These are phyloP conservation scores for Nemania sp. DNA, from an alignment of 2,329 filamentous ascomycete genomes.

Conservation along the genomic window DNA sequence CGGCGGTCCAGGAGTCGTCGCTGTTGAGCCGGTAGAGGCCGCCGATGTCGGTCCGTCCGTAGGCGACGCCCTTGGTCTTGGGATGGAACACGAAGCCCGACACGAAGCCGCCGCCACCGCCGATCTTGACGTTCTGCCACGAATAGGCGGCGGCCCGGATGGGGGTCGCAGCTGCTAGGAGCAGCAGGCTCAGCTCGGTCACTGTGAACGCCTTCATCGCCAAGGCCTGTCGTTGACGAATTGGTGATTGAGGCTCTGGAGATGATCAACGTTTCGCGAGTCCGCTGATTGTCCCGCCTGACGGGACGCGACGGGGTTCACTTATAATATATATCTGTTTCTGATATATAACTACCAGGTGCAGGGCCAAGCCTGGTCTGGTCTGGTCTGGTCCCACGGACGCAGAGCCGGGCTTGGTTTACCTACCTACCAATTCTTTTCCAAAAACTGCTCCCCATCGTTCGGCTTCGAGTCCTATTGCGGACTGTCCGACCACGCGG, in stretches of 20 bases:
- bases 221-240: conserved; percentile 18
- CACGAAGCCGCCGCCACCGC: conserved; percentile 62
- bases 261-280: conserved; percentile 12
- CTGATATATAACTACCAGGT: conserved; percentile 4
- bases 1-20: conserved; percentile 59
- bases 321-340: conserved; percentile 23
- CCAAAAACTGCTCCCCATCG: neutral
- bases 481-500: conserved; percentile 3
- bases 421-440: neutral
- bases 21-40: conserved; percentile 59
- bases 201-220: conserved; percentile 34
- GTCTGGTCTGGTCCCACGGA: neutral
- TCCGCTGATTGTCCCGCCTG: conserved; percentile 12
- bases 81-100: conserved; percentile 63
- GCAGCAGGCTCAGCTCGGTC: conserved; percentile 29
- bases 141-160: conserved; percentile 44
- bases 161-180: conserved; percentile 27
- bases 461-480: conserved; percentile 1
- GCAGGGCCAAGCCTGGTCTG: neutral
- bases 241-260: conserved; percentile 14
- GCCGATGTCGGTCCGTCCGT: conserved; percentile 62
- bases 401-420: neutral
- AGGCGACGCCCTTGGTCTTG: conserved; percentile 54
- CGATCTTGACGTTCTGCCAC: conserved; percentile 57
- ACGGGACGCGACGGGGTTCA: conserved; percentile 6